Evolutionary conservation across 2,329 filamentous ascomycete species (phyloP), one percentile per base, ranked within the genome.

Genomic region (Apiospora rasikravindrae): DNA sequence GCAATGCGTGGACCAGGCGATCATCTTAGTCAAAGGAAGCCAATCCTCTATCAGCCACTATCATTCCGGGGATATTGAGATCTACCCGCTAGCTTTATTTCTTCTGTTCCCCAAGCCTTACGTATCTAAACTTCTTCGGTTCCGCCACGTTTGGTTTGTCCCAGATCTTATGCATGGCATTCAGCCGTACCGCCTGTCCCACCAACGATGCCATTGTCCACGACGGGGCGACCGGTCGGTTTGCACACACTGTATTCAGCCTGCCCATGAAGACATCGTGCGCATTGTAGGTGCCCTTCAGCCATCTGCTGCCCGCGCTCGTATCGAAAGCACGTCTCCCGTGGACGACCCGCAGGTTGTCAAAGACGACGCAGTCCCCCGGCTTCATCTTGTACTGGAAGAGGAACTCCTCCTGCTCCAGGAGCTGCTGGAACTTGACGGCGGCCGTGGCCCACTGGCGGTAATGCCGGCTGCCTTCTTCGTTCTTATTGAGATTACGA

Each of bases 351-450:
- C 96, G 88, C 73, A 90, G 84, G 79, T 98, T 98, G 80, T 97
- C 92, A 79, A 99, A 98, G n/a, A 99, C 87, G 16, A 95, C 95
- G 79, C 94, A 97, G 78, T 98, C 93, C 3, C 96, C 96, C 4
- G 93, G 90, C 70, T 90, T 85, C 81, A 98, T 85, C 81, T 92
- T 92, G 72, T 92, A 86, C 84, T 96, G 88, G 78, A 92, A 92
- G 70, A 94, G 82, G 73, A 89, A 89, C 4, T 84, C 79, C 0
- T 86, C 82, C 0, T 85, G 79, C 75, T 94, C 91, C 33, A 96
- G 82, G 0, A 88, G 75, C 0, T 80, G 72, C 68, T 90, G 87
- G 77, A 97, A 94, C 2, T 80, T 78, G 45, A 82, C 79, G 0
- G 88, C 86, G 0, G 87, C 87, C 0, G 79, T 73, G 67, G 89